These are phyloP conservation scores for Claviceps sp. DNA, from an alignment of 2,329 filamentous ascomycete species.

Conservation along the genomic window DNA sequence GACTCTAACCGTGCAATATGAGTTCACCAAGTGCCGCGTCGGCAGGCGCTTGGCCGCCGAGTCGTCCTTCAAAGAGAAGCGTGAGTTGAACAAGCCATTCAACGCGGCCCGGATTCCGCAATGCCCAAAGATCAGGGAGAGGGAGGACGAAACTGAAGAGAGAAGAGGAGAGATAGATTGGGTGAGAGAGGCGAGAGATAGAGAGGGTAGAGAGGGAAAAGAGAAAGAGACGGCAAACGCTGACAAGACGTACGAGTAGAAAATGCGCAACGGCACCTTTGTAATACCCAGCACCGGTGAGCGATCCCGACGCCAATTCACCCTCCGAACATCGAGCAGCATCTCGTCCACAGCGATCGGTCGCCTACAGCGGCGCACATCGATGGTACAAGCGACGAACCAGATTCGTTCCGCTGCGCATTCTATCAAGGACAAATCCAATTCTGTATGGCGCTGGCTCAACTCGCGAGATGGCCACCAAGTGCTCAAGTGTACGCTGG, in stretches of 20 bases:
- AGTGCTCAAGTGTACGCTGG: conserved; percentile 81
- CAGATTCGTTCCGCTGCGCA: conserved; percentile 6
- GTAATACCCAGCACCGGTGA: conserved; percentile 79
- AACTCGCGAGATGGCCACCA: conserved; percentile 62
- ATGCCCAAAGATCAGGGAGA: too few species aligned
- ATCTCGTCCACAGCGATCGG: conserved; percentile 14
- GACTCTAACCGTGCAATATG: conserved; percentile 21
- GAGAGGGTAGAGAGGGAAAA: background rate
- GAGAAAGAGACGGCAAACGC: background rate
- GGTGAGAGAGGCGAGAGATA: background rate
- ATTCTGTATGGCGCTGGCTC: conserved; percentile 43
- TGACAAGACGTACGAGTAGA: conserved; percentile 24
- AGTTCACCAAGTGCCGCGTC: conserved; percentile 20
- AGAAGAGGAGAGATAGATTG: background rate
- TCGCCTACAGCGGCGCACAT: conserved; percentile 9
- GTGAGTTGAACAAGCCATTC: conserved; percentile 18
- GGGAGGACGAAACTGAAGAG: background rate
- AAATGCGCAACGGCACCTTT: conserved; percentile 75
- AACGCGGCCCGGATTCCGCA: background rate
- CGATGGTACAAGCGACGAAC: conserved; percentile 8
- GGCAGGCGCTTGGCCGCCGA: conserved; percentile 26
- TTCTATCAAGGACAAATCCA: conserved; percentile 18
- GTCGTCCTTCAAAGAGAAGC: conserved; percentile 31
- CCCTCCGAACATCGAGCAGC: conserved; percentile 43
- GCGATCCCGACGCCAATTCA: conserved; percentile 67